A percentile compares a stretch with the other conserved stretches of the same genome.
phyloP scores from a whole-genome alignment of 2,329 filamentous ascomycete genomes.

The Xylariaceae sp. region DNA sequence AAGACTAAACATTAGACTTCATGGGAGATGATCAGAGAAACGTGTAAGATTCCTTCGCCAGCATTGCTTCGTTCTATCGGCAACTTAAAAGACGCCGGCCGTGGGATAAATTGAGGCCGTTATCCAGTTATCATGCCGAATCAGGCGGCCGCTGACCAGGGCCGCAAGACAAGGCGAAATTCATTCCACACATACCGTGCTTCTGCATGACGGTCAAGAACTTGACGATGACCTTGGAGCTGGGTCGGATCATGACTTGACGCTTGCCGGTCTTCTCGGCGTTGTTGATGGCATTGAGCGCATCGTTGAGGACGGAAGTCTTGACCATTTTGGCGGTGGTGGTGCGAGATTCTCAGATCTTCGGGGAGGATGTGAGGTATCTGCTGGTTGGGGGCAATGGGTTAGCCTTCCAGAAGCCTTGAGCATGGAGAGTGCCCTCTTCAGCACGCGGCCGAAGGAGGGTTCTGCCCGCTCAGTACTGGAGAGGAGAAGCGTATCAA shows the following conservation, averaged over 20 bases:
- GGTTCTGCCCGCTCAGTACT: constrained; percentile 64
- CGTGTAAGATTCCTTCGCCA: constrained; percentile 90
- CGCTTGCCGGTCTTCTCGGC: constrained; percentile 99
- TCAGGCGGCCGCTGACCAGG: constrained; percentile 9
- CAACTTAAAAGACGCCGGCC: constrained; percentile 99
- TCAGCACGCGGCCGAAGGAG: constrained; percentile 39
- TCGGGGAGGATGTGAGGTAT: constrained; percentile 53
- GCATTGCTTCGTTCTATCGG: constrained; percentile 76
- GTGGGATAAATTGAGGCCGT: constrained; percentile 70
- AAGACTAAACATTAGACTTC: constrained; percentile 88
- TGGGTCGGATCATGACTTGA: constrained; percentile 95
- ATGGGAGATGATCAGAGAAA: constrained; percentile 67
- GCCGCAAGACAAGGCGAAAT: constrained; percentile 3
- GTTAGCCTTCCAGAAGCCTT: constrained; percentile 58
- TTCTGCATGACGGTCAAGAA: constrained; percentile 99
- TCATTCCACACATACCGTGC: constrained; percentile 80
- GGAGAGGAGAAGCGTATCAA: constrained; percentile 58
- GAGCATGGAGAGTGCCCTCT: constrained; percentile 67
- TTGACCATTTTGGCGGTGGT: constrained; percentile 88
- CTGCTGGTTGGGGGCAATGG: constrained; percentile 36
- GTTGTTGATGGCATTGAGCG: constrained; percentile 99
- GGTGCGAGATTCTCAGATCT: constrained; percentile 73
- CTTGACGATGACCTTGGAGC: constrained; percentile 99
- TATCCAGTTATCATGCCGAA: constrained; percentile 99
- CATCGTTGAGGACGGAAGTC: constrained; percentile 99